phyloP scores from a whole-genome alignment of 768 basidiomycete species.

The Leccinum arenicola region DNA sequence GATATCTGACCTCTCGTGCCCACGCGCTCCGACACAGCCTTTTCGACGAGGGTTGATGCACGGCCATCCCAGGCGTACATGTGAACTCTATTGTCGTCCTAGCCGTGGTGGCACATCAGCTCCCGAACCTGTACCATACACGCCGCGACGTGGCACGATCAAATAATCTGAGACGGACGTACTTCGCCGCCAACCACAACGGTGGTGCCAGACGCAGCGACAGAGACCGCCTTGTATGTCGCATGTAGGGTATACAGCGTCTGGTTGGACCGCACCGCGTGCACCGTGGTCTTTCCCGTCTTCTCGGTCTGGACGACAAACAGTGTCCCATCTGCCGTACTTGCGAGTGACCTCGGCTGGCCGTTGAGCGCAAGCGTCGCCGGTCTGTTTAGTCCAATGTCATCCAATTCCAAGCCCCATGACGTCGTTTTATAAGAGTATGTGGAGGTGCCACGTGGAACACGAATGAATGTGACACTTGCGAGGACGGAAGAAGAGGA shows the following conservation, averaged over 20 bases:
- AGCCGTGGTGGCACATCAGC: not conserved
- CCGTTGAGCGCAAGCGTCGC: conserved; percentile 50
- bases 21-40: conserved; percentile 59
- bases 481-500: not conserved
- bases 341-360: conserved; percentile 69
- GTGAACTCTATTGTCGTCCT: conserved; percentile 71
- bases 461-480: not conserved
- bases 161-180: conserved; percentile 20
- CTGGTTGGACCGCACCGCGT: conserved; percentile 71
- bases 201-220: conserved; percentile 49
- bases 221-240: conserved; percentile 50
- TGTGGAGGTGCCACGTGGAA: not conserved
- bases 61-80: conserved; percentile 73
- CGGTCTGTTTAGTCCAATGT: conserved; percentile 36
- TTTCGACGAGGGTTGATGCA: conserved; percentile 45
- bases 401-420: not conserved
- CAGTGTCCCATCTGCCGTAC: conserved; percentile 56
- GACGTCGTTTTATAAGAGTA: not conserved
- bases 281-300: conserved; percentile 42
- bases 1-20: conserved; percentile 57
- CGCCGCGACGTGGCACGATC: not conserved
- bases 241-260: conserved; percentile 55
- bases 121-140: not conserved
- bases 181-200: conserved; percentile 81
- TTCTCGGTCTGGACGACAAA: conserved; percentile 54